Conservation (phyloP, 2,329 filamentous ascomycete species). For the Ophiostoma ulmi region DNA sequence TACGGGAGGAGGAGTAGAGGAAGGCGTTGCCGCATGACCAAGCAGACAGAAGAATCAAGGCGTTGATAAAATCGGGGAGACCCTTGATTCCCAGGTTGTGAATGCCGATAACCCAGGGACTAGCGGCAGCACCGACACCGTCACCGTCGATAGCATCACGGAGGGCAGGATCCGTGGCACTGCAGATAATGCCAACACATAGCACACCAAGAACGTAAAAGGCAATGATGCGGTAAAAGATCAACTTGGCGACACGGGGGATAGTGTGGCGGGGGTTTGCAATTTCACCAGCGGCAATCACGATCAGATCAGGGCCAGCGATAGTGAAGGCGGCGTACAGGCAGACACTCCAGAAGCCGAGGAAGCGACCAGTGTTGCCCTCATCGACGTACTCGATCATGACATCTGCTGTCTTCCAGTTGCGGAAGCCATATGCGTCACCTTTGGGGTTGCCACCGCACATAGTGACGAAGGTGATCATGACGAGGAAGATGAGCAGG, state of each 20-base stretch:
- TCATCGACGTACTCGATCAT: slow-evolving; percentile 37
- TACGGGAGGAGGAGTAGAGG: slow-evolving; percentile 43
- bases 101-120: slow-evolving; percentile 65
- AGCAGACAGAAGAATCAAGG: slow-evolving; percentile 52
- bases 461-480: slow-evolving; percentile 52
- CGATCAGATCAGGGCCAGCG: slow-evolving; percentile 56
- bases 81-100: slow-evolving; percentile 61
- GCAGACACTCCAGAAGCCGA: slow-evolving; percentile 31
- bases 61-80: slow-evolving; percentile 63
- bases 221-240: slow-evolving; percentile 63
- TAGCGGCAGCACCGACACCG: slow-evolving; percentile 41
- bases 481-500: slow-evolving; percentile 52
- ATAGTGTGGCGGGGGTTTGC: slow-evolving; percentile 63
- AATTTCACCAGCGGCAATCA: slow-evolving; percentile 65
- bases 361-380: slow-evolving; percentile 38
- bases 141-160: slow-evolving; percentile 37
- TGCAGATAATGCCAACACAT: slow-evolving; percentile 61
- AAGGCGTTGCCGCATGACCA: slow-evolving; percentile 59
- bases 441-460: slow-evolving; percentile 51
- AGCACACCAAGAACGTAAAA: slow-evolving; percentile 64
- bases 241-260: slow-evolving; percentile 61
- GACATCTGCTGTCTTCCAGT: slow-evolving; percentile 42
- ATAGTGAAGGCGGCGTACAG: slow-evolving; percentile 40
- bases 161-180: slow-evolving; percentile 48
- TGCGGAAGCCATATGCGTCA: slow-evolving; percentile 41